A percentile compares a stretch with the other conserved stretches of the same genome.
Conservation (phyloP, 1,284 basidiomycete species). For the Rhodotorula sp. region DNA sequence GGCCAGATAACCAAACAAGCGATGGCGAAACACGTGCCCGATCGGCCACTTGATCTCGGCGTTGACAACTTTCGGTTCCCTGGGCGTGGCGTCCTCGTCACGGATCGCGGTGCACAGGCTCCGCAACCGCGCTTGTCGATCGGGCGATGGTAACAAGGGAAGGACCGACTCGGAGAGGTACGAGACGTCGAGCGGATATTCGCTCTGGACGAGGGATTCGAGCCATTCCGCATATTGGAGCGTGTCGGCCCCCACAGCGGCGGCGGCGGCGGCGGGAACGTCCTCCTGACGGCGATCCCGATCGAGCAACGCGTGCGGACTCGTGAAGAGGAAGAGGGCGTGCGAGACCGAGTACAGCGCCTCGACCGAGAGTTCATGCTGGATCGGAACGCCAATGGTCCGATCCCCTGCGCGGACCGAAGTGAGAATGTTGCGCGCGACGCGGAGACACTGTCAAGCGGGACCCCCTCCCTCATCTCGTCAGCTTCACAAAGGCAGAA, state of each 20-base stretch:
- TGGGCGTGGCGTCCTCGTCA: constrained; percentile 15
- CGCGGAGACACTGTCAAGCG: constrained; percentile 25
- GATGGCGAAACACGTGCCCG: constrained; percentile 29
- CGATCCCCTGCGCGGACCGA: constrained; percentile 28
- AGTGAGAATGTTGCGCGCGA: constrained; percentile 34
- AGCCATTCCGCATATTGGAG: constrained; percentile 26
- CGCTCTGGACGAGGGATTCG: constrained; percentile 27
- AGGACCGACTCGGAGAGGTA: constrained; percentile 6
- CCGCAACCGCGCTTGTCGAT: neutral
- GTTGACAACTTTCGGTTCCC: constrained; percentile 10
- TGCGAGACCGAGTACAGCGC: constrained; percentile 25
- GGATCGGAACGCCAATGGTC: constrained; percentile 1
- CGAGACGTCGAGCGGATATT: constrained; percentile 24
- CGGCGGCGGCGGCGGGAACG: neutral
- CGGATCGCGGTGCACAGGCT: constrained; percentile 18
- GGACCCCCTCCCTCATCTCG: too few relatives aligned
- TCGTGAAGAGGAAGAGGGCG: constrained; percentile 22
- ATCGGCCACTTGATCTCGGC: constrained; percentile 16
- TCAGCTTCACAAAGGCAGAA: neutral
- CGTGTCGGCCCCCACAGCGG: neutral
- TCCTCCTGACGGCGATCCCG: neutral
- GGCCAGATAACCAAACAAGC: constrained; percentile 27
- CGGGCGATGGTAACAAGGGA: neutral
- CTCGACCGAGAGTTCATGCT: constrained; percentile 5
- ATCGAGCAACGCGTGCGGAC: neutral